Conservation (phyloP, 148 eudicot genomes). For the Mesembryanthemum crystallinum region DNA sequence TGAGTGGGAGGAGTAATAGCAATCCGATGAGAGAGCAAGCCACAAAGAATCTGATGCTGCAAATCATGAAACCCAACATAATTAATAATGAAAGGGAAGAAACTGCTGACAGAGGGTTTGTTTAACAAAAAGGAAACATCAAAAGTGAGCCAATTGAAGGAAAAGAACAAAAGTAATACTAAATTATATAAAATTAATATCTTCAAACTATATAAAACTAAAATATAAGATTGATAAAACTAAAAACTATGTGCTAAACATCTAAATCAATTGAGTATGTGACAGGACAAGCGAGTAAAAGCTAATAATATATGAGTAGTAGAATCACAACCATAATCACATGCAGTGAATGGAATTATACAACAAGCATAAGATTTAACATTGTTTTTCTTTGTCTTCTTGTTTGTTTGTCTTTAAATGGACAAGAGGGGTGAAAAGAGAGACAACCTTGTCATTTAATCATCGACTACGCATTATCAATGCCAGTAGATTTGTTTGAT, state of each 20-base stretch:
- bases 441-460: no score
- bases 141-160: neutral
- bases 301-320: neutral
- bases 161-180: neutral
- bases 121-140: neutral
- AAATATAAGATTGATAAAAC: neutral
- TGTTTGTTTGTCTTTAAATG: no score
- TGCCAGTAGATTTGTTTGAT: no score
- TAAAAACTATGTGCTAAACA: neutral
- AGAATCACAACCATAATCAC: neutral
- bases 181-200: neutral
- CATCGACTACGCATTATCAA: no score
- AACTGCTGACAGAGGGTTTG: neutral
- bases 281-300: neutral
- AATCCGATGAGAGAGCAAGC: conserved; percentile 70
- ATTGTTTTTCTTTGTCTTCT: no score
- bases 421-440: no score
- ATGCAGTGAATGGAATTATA: neutral
- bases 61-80: conserved; percentile 18
- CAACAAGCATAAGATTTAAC: no score
- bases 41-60: conserved; percentile 79
- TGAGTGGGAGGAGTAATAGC: conserved; percentile 67
- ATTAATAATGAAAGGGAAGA: neutral
- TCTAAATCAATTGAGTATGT: neutral
- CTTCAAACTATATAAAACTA: neutral